Conservation (phyloP, 2,329 filamentous ascomycete species). For the Neofusicoccum umdonicola region DNA sequence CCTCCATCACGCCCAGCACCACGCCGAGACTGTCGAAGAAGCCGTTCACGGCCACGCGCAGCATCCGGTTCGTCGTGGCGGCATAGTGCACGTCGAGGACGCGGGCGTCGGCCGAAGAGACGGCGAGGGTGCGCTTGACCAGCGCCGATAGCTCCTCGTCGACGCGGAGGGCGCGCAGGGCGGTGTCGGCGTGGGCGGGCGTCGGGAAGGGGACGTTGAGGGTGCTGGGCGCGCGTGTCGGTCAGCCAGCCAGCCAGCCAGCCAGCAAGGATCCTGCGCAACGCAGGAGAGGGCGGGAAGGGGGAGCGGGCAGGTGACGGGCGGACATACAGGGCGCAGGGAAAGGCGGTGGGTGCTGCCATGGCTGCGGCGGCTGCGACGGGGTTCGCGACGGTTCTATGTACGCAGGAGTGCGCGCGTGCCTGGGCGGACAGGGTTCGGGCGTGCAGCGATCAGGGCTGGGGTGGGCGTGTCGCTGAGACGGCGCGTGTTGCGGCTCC, state of each 20-base stretch:
- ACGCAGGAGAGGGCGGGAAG: not conserved
- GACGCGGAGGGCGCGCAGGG: conserved; percentile 73
- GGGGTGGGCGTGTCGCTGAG: not conserved
- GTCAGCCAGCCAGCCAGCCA: not conserved
- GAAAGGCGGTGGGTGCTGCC: conserved; percentile 26
- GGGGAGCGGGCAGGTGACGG: not conserved
- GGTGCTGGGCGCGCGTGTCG: conserved; percentile 49
- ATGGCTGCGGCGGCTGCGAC: not conserved
- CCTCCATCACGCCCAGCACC: conserved; percentile 84
- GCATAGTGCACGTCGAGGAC: conserved; percentile 70
- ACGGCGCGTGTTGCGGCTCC: conserved; percentile 1
- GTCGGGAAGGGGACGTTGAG: conserved; percentile 81
- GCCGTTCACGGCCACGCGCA: conserved; percentile 91
- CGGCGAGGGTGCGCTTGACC: conserved; percentile 68
- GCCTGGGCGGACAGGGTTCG: not conserved
- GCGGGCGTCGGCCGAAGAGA: conserved; percentile 36
- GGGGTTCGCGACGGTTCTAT: not conserved
- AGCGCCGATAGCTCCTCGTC: conserved; percentile 86
- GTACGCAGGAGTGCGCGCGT: not conserved
- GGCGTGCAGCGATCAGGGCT: not conserved
- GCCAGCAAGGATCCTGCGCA: not conserved
- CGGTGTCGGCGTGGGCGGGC: conserved; percentile 71
- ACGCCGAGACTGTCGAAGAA: conserved; percentile 90
- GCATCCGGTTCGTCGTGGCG: conserved; percentile 92
- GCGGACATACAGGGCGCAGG: conserved; percentile 38